Conservation (phyloP, 2,329 filamentous ascomycete genomes). For the Xylaria sp. region DNA sequence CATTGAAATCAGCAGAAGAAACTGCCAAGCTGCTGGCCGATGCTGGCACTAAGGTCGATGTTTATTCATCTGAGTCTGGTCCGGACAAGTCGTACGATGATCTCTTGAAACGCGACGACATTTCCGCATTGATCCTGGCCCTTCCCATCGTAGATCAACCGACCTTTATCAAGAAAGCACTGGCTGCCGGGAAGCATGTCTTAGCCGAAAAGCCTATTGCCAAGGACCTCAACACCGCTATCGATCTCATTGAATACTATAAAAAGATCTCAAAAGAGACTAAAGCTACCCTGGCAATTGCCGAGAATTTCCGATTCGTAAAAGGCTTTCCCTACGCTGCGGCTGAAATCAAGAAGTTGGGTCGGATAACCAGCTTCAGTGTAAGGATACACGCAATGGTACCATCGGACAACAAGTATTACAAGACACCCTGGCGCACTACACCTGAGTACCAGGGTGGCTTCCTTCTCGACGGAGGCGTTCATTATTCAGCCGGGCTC, state of each 20-base stretch:
- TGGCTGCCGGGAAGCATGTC: slow-evolving; percentile 75
- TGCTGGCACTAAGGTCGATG: slow-evolving; percentile 39
- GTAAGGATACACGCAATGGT: slow-evolving; percentile 53
- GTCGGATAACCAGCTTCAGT: slow-evolving; percentile 64
- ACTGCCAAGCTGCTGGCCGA: slow-evolving; percentile 50
- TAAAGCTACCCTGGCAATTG: slow-evolving; percentile 66
- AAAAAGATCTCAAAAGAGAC: slow-evolving; percentile 44
- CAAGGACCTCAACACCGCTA: slow-evolving; percentile 61
- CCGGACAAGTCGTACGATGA: slow-evolving; percentile 55
- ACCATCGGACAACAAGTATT: slow-evolving; percentile 56
- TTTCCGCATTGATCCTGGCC: slow-evolving; percentile 55
- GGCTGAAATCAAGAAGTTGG: slow-evolving; percentile 61
- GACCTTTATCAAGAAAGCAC: slow-evolving; percentile 64
- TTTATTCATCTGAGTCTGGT: slow-evolving; percentile 48
- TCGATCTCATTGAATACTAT: slow-evolving; percentile 55
- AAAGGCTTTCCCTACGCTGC: slow-evolving; percentile 64
- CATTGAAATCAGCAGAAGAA: slow-evolving; percentile 58
- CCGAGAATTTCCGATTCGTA: slow-evolving; percentile 78
- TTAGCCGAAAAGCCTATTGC: slow-evolving; percentile 76
- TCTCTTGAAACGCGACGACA: slow-evolving; percentile 58
- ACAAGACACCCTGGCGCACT: slow-evolving; percentile 71
- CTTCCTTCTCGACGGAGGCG: slow-evolving; percentile 79
- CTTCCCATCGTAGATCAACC: slow-evolving; percentile 72
- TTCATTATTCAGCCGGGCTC: slow-evolving; percentile 74
- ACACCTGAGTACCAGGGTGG: slow-evolving; percentile 77